phyloP scores from a whole-genome alignment of 441 rosid genomes.

The Arabidopsis hybrid region DNA sequence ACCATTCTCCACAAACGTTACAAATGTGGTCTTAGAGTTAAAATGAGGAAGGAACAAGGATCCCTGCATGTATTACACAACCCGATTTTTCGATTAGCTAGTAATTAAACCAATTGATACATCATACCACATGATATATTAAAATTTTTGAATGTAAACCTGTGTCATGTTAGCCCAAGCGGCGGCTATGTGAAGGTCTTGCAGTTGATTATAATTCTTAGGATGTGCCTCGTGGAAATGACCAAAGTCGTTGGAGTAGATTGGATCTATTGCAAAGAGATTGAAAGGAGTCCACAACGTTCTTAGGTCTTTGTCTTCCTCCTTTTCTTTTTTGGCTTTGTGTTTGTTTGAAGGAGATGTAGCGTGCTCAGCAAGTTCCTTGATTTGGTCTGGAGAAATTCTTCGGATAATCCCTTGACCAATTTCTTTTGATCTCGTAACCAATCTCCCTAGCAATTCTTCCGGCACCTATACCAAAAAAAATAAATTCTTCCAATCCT shows the following conservation, averaged over 20 bases:
- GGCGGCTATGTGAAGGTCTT: constrained; percentile 46
- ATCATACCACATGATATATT: background rate
- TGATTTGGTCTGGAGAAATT: constrained; percentile 48
- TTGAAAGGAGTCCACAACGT: constrained; percentile 43
- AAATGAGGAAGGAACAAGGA: no score
- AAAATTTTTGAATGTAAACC: constrained; percentile 35
- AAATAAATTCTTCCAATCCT: no score
- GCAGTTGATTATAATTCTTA: constrained; percentile 51
- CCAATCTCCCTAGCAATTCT: constrained; percentile 47
- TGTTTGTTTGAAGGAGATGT: constrained; percentile 42
- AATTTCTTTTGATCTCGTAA: constrained; percentile 39
- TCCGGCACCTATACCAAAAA: constrained; percentile 46
- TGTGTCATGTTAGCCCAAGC: constrained; percentile 43
- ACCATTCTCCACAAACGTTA: constrained; percentile 53
- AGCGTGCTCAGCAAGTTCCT: constrained; percentile 41
- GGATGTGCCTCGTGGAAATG: constrained; percentile 57
- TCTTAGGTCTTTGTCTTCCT: background rate
- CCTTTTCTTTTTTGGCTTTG: constrained; percentile 6
- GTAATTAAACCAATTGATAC: background rate
- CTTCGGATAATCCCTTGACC: constrained; percentile 47
- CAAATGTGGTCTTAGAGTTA: constrained; percentile 50
- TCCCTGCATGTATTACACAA: constrained; percentile 33
- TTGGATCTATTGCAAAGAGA: constrained; percentile 41
- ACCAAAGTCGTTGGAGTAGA: constrained; percentile 59
- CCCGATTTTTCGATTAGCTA: background rate